Base-by-base conservation (phyloP, 1,284 basidiomycete genomes). In the Earliella scabrosa region DNA sequence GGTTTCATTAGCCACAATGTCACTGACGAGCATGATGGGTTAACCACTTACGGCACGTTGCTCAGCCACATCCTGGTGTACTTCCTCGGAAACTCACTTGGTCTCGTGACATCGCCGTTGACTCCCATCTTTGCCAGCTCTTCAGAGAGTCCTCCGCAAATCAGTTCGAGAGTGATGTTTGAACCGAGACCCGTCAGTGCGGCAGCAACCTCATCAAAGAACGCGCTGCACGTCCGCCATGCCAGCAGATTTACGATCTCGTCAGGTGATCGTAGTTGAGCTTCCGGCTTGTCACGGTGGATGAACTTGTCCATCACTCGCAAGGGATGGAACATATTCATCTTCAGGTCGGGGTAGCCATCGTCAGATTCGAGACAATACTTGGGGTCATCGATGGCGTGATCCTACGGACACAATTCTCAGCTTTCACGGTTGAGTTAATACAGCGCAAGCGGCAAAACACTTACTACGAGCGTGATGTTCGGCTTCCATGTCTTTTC, bases 401-500 rank as follows among this genome's bases (percentile, higher is more conserved):
- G 34, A 20, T 56, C 59, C 59, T 60, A 14, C 16, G 20, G 36
- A 16, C 36, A 38, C 16, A 14, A 20, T 14, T 16, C 1, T 18
- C 16, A 9, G 3, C 10, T 18, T 4, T 32, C n/a, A 45, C 4
- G 21, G 27, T 11, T 20, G 35, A 1, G 2, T n/a, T n/a, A n/a
- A n/a, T 20, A 3, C 46, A 34, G 7, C 1, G 6, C 13, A 13
- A 10, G 11, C 14, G 2, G 20, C 34, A 8, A 14, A 5, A 11
- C 27, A 29, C 52, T 29, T 23, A 58, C 59, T 24, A 57, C 52
- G 10, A 60, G 46, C 2, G 55, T 57, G 35, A 55, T 44, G 39
- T 60, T 60, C 2, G 59, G 43, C 46, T 52, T 45, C 59, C 59
- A 60, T 2, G 46, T 29, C 4, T 36, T 50, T 31, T 52, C 50